These are phyloP conservation scores for Dissophora globulifera DNA, from an alignment of 192 early-diverging fungal genomes.

Conservation along the genomic window DNA sequence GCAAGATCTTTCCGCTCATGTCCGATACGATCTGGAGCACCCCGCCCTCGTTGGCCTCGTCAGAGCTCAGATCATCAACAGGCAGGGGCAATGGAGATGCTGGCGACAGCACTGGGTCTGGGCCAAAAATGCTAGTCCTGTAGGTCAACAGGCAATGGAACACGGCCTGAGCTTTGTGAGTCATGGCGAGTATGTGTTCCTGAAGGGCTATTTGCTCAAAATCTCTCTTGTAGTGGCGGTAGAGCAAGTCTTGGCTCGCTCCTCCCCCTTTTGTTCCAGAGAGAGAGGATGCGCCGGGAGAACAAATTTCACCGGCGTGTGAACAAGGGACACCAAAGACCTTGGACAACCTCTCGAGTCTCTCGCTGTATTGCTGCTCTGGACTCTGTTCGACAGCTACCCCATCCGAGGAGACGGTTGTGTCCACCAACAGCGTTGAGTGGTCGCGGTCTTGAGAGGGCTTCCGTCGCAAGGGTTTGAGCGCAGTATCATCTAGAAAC, in stretches of 20 bases:
- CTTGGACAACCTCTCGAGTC: not conserved
- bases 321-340: conserved; percentile 4
- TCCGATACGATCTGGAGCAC: too few species aligned
- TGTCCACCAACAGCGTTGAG: not conserved
- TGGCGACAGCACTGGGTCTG: not conserved
- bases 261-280: too few species aligned
- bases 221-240: conserved; percentile 23
- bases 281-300: too few species aligned
- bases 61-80: too few species aligned
- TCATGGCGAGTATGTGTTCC: not conserved
- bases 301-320: conserved; percentile 6
- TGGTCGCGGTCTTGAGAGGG: not conserved
- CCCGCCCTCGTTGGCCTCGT: too few species aligned
- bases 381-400: too few species aligned
- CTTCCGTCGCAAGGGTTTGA: conserved; percentile 11
- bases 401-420: too few species aligned
- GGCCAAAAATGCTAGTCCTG: conserved; percentile 13
- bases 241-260: conserved; percentile 4
- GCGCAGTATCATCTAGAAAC: conserved; percentile 15
- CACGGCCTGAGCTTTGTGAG: conserved; percentile 1
- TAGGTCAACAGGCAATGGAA: conserved; percentile 5
- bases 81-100: too few species aligned
- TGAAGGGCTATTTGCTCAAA: conserved; percentile 19
- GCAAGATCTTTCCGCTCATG: too few species aligned
- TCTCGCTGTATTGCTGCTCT: not conserved